Conservation (phyloP, 2,329 filamentous ascomycete genomes). For the Lecanicillium sp. region DNA sequence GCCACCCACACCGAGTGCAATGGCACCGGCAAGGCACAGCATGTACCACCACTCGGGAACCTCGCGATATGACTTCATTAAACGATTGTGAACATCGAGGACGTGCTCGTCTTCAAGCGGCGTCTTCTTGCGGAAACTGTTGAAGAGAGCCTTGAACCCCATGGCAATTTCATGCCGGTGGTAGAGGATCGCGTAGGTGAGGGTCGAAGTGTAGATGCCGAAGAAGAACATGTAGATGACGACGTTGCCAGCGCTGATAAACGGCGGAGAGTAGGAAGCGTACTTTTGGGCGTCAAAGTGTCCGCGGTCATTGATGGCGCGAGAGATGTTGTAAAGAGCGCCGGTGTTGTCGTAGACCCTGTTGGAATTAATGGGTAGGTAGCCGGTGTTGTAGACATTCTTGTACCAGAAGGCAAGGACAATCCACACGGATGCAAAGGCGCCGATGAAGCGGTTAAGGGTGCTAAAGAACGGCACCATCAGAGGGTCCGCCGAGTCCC, state of each 20-base stretch:
- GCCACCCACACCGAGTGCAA: slow-evolving; percentile 37
- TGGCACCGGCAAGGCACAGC: slow-evolving; percentile 31
- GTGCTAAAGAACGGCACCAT: slow-evolving; percentile 51
- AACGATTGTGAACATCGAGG: slow-evolving; percentile 39
- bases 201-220: slow-evolving; percentile 42
- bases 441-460: slow-evolving; percentile 53
- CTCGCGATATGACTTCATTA: slow-evolving; percentile 39
- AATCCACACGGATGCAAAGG: slow-evolving; percentile 46
- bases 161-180: slow-evolving; percentile 43
- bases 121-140: slow-evolving; percentile 35
- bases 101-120: slow-evolving; percentile 24
- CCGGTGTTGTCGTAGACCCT: slow-evolving; percentile 42
- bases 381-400: slow-evolving; percentile 49
- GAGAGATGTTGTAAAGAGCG: slow-evolving; percentile 37
- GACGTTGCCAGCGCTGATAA: slow-evolving; percentile 41
- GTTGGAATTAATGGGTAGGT: slow-evolving; percentile 46
- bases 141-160: slow-evolving; percentile 39
- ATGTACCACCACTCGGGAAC: slow-evolving; percentile 50
- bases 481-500: slow-evolving; percentile 34
- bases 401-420: slow-evolving; percentile 51
- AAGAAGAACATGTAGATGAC: slow-evolving; percentile 49
- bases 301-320: slow-evolving; percentile 31
- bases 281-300: slow-evolving; percentile 40
- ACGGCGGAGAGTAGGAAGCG: slow-evolving; percentile 42
- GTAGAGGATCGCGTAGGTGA: slow-evolving; percentile 44